phyloP scores from a whole-genome alignment of 2,329 filamentous ascomycete species.

The Aphanoascus verrucosus region DNA sequence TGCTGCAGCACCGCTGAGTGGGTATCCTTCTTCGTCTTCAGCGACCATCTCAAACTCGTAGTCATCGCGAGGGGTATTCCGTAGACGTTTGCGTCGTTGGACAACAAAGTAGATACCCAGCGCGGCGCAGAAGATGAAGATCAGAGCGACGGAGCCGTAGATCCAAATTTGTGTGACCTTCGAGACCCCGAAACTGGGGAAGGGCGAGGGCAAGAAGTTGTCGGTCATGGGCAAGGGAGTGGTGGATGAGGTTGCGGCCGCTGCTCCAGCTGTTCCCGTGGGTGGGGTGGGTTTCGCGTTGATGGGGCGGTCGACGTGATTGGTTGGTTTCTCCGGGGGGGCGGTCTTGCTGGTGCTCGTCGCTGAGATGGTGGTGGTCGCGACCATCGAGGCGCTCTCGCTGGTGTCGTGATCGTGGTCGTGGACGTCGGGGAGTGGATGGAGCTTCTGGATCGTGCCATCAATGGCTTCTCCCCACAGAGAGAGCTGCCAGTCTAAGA shows the following conservation, averaged over 20 bases:
- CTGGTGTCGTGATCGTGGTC: slow-evolving; percentile 74
- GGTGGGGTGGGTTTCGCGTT: slow-evolving; percentile 45
- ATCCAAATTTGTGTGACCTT: slow-evolving; percentile 89
- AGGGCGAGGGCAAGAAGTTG: slow-evolving; percentile 64
- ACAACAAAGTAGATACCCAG: slow-evolving; percentile 74
- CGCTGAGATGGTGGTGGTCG: slow-evolving; percentile 50
- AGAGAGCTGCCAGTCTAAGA: slow-evolving; percentile 86
- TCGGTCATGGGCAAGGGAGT: slow-evolving; percentile 25
- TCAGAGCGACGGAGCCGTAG: slow-evolving; percentile 73
- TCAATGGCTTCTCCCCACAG: slow-evolving; percentile 88
- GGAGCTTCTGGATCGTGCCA: slow-evolving; percentile 55
- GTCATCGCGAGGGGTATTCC: slow-evolving; percentile 63
- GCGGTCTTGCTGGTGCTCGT: slow-evolving; percentile 39
- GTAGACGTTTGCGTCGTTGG: slow-evolving; percentile 63
- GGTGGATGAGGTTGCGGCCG: slow-evolving; percentile 19
- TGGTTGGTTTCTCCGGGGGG: slow-evolving; percentile 42
- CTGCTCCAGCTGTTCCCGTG: slow-evolving; percentile 20
- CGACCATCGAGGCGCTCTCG: slow-evolving; percentile 45
- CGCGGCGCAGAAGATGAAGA: slow-evolving; percentile 68
- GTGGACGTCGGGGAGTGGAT: slow-evolving; percentile 71
- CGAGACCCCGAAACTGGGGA: slow-evolving; percentile 82
- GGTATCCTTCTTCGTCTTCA: slow-evolving; percentile 57
- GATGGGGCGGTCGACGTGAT: slow-evolving; percentile 55
- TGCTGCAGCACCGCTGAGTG: slow-evolving; percentile 32
- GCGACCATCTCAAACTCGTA: slow-evolving; percentile 94